Base-by-base conservation (phyloP, 176 grass and related monocot genomes). In the Zoysia pacifica region DNA sequence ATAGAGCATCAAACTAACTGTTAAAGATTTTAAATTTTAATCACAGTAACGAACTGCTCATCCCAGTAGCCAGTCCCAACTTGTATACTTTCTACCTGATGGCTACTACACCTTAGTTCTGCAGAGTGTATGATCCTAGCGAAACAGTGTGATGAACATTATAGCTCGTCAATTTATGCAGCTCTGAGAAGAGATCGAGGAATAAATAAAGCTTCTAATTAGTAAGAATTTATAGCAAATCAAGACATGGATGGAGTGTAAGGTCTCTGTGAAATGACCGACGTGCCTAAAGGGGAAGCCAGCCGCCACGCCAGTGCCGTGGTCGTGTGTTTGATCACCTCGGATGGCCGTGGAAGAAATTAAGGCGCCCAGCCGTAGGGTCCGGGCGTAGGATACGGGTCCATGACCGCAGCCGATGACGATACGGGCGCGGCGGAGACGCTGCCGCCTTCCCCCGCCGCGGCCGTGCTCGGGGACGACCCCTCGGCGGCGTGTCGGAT, bases 351-450 rank as follows among this genome's bases (percentile, higher is more conserved):
- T 84, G 94, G 79, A 84, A 97, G 85, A 88, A 94, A n/a, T n/a
- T n/a, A n/a, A 14, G 73, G 87, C 5, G 87, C 72, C 63, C 83
- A 85, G 16, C 87, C 82, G 76, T 84, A 78, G 0, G 94, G 87
- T 1, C 87, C 83, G 6, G 87, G 91, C 67, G 94, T 97, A 41
- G 90, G 87, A 55, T 97, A 97, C 8, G 94, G 91, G 69, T 97
- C 94, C 80, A 97, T 90, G 18, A 97, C 74, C 58, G 81, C 94
- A 65, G 90, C 89, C 59, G 94, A 91, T 79, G 94, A 90, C 67
- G 76, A 78, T 19, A 70, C 87, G 48, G 56, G 54, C 71, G 44
- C 63, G 11, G 70, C 74, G 38, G 62, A 28, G 28, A 28, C 28
- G 28, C 28, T 28, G 28, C 28, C 28, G 28, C 28, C 28, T 42